Evolutionary conservation across 2,329 filamentous ascomycete genomes (phyloP).

Genomic region (Apiospora saccharicola): DNA sequence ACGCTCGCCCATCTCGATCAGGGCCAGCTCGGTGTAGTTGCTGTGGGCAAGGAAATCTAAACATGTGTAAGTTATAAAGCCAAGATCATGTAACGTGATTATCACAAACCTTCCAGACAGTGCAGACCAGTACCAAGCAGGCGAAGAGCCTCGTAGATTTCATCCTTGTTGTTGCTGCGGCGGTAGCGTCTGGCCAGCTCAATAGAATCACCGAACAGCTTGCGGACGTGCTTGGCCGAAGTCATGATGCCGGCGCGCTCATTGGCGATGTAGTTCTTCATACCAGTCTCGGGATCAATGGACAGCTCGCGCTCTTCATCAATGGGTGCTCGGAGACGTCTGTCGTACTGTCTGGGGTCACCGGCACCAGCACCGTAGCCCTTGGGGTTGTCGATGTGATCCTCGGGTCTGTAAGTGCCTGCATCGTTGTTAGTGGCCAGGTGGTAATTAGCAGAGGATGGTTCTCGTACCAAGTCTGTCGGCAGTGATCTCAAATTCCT

Average conservation of each 20-base stretch:
- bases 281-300: slow-evolving; percentile 76
- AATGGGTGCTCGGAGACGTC: slow-evolving; percentile 80
- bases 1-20: slow-evolving; percentile 84
- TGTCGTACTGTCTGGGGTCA: slow-evolving; percentile 84
- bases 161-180: slow-evolving; percentile 70
- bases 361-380: slow-evolving; percentile 84
- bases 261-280: slow-evolving; percentile 96
- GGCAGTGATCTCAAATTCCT: slow-evolving; percentile 84
- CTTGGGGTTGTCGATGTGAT: slow-evolving; percentile 82
- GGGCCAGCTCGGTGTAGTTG: slow-evolving; percentile 88
- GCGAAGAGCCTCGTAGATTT: slow-evolving; percentile 86
- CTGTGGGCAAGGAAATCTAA: slow-evolving; percentile 89
- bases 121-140: slow-evolving; percentile 88
- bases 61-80: slow-evolving; percentile 23
- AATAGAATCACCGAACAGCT: slow-evolving; percentile 76
- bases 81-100: slow-evolving; percentile 1
- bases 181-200: slow-evolving; percentile 80
- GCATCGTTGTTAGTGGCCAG: background rate
- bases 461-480: slow-evolving; percentile 65
- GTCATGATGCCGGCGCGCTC: slow-evolving; percentile 81
- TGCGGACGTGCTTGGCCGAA: slow-evolving; percentile 78
- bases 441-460: background rate
- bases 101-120: slow-evolving; percentile 74
- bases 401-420: slow-evolving; percentile 79
- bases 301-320: slow-evolving; percentile 80